Conservation (phyloP, 108 stramenopile genomes). For the Skeletonema tropicum region DNA sequence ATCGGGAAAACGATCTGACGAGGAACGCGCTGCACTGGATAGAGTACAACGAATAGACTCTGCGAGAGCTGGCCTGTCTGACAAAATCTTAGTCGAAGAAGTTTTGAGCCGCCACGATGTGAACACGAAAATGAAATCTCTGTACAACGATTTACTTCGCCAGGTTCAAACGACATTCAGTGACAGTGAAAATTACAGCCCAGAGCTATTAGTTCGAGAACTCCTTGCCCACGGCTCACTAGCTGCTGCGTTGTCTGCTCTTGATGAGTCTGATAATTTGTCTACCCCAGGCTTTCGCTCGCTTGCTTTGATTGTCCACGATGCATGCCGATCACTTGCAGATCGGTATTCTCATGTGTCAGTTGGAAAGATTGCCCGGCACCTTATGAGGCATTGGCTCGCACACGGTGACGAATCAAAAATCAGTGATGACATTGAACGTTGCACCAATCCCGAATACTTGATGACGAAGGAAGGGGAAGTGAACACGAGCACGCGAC, state of each 20-base stretch:
- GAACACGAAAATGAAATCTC: conserved; percentile 21
- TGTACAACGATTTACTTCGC: conserved; percentile 34
- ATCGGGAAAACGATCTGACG: conserved; percentile 12
- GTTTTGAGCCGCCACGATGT: conserved; percentile 42
- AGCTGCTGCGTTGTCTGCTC: conserved; percentile 57
- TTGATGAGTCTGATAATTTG: conserved; percentile 49
- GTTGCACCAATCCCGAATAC: conserved; percentile 1
- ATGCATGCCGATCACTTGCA: conserved; percentile 64
- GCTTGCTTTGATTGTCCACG: conserved; percentile 60
- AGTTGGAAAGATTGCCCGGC: conserved; percentile 44
- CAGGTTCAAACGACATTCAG: conserved; percentile 19
- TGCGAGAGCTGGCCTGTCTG: conserved; percentile 70
- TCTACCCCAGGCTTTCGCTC: conserved; percentile 67
- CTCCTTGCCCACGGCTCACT: conserved; percentile 70
- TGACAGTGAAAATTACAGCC: conserved; percentile 34
- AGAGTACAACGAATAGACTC: conserved; percentile 62
- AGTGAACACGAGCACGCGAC: conserved; percentile 1
- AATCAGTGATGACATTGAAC: conserved; percentile 8
- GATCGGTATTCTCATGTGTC: conserved; percentile 82
- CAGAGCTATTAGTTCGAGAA: conserved; percentile 70
- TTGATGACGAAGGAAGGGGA: conserved; percentile 1
- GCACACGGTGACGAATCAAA: conserved; percentile 61
- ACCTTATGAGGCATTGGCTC: conserved; percentile 70
- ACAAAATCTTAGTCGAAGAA: conserved; percentile 61
- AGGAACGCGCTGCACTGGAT: conserved; percentile 54